Conservation (phyloP, 108 stramenopile species). For the Pseudonitzschia pungens region DNA sequence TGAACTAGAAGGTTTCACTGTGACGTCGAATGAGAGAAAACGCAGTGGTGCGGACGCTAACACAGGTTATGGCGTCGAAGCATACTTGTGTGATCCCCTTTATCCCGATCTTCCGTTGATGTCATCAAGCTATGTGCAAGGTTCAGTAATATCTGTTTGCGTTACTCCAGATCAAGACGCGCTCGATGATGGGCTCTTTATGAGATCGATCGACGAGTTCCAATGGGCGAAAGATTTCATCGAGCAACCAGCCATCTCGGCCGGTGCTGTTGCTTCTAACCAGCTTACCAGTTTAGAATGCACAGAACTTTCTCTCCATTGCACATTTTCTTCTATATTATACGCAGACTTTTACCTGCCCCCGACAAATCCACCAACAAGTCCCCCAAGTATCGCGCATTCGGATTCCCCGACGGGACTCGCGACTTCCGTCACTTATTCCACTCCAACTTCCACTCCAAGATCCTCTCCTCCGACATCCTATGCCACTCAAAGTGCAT, state of each 20-base stretch:
- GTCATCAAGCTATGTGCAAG: not conserved
- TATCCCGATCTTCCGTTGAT: not conserved
- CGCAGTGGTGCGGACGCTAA: not conserved
- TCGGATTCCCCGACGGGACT: no score
- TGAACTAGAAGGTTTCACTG: not conserved
- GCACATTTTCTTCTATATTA: not conserved
- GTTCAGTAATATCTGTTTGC: slow-evolving; percentile 7
- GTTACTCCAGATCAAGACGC: not conserved
- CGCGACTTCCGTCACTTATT: no score
- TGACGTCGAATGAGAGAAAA: not conserved
- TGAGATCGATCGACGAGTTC: not conserved
- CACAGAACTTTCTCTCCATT: not conserved
- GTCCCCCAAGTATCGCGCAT: no score
- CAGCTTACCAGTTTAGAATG: not conserved
- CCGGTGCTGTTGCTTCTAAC: not conserved
- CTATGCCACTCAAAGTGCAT: not conserved
- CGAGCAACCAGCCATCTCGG: not conserved
- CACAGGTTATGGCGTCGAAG: not conserved
- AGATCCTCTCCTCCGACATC: no score
- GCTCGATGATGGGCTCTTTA: not conserved
- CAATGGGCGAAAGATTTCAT: not conserved
- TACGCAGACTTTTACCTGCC: not conserved
- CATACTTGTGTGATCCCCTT: not conserved
- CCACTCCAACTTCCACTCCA: no score
- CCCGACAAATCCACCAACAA: not conserved